Conservation (phyloP, 176 grass and related monocot species). For the Carex kokanica region DNA sequence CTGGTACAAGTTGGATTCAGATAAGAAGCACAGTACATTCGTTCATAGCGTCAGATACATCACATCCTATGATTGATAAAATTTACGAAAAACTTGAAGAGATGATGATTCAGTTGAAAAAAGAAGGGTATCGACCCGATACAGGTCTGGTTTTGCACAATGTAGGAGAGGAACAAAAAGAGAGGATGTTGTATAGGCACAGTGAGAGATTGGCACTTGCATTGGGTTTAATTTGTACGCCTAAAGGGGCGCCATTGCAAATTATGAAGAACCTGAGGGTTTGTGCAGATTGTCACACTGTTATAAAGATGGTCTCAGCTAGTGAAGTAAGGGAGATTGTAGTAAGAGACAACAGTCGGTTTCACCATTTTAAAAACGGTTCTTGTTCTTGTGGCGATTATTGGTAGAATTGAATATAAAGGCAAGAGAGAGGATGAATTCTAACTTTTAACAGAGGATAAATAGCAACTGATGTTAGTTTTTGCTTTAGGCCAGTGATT, state of each 20-base stretch:
- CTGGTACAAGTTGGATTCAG: conserved; percentile 70
- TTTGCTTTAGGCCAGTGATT: neutral
- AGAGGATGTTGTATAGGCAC: conserved; percentile 27
- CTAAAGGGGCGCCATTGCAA: neutral
- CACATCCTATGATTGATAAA: conserved; percentile 46
- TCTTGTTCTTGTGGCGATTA: conserved; percentile 18
- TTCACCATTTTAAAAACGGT: conserved; percentile 12
- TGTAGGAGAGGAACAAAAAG: conserved; percentile 44
- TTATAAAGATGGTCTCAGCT: conserved; percentile 13
- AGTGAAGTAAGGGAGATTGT: conserved; percentile 16
- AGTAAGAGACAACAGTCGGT: conserved; percentile 16
- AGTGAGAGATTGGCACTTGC: neutral
- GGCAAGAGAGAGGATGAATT: neutral
- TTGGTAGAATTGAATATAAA: neutral
- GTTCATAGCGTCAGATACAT: conserved; percentile 52
- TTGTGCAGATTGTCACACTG: conserved; percentile 17
- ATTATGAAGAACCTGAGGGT: conserved; percentile 3
- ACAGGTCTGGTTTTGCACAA: conserved; percentile 51
- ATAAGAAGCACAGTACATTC: conserved; percentile 60
- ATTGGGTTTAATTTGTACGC: neutral
- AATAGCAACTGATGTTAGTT: no score
- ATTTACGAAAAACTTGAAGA: conserved; percentile 59
- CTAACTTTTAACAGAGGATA: neutral
- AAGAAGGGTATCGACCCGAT: conserved; percentile 25
- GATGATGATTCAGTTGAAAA: conserved; percentile 39